Conservation (phyloP, 495 filamentous ascomycete genomes). For the Aspergillus sparsus region DNA sequence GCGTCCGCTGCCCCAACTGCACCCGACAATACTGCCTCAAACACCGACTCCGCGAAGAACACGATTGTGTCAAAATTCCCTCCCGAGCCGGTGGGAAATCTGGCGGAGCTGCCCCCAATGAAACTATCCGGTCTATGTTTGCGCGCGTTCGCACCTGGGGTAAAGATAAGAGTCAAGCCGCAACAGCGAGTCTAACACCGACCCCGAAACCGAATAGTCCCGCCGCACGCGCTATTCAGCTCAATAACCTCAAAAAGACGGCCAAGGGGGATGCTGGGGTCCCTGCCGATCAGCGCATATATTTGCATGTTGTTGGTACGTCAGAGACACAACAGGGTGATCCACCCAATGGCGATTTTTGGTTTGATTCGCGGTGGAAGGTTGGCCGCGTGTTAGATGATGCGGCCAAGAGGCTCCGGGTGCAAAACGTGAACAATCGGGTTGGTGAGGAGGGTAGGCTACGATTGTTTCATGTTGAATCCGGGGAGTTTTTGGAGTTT, state of each 20-base stretch:
- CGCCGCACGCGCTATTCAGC: conserved; percentile 58
- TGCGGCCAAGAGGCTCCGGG: conserved; percentile 75
- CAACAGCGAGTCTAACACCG: conserved; percentile 40
- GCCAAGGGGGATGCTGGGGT: conserved; percentile 88
- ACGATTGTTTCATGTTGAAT: conserved; percentile 89
- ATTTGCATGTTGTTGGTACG: conserved; percentile 74
- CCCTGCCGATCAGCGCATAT: conserved; percentile 75
- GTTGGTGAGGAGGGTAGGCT: conserved; percentile 76
- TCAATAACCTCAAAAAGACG: conserved; percentile 75
- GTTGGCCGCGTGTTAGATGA: conserved; percentile 86
- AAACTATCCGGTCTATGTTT: conserved; percentile 61
- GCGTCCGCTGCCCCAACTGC: conserved; percentile 78
- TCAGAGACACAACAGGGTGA: conserved; percentile 79
- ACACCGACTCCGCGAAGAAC: conserved; percentile 83
- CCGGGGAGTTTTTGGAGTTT: conserved; percentile 81
- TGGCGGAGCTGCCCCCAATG: conserved; percentile 28
- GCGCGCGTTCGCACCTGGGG: conserved; percentile 66
- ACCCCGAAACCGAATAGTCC: conserved; percentile 62
- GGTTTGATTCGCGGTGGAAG: conserved; percentile 82
- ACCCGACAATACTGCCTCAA: conserved; percentile 88
- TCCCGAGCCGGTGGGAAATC: conserved; percentile 54
- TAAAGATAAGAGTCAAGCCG: conserved; percentile 57
- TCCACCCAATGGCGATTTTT: conserved; percentile 77
- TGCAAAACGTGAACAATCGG: conserved; percentile 88
- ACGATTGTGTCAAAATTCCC: conserved; percentile 79